Conservation (phyloP, 139 green algal genomes). For the Cymbomonas tetramitiformis region DNA sequence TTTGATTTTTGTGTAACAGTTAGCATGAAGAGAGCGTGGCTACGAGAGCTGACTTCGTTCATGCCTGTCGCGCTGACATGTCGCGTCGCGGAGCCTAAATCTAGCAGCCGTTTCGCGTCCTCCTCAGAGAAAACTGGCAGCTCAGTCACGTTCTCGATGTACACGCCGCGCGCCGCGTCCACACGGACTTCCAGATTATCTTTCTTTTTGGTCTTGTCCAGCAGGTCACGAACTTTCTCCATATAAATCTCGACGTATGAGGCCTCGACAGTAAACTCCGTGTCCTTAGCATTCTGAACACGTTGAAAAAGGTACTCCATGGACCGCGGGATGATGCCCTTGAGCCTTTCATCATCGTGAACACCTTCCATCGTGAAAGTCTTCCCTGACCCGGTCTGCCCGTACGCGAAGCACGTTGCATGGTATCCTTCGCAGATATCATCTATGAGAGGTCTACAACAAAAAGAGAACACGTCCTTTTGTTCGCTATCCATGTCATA, state of each 20-base stretch:
- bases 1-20: constrained; percentile 10
- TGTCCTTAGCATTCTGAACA: background rate
- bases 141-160: constrained; percentile 22
- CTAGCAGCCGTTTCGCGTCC: constrained; percentile 16
- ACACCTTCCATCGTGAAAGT: constrained; percentile 28
- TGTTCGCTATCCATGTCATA: constrained; percentile 10
- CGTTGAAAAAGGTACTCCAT: constrained; percentile 22
- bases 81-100: constrained; percentile 1
- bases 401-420: constrained; percentile 25
- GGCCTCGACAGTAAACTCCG: constrained; percentile 10
- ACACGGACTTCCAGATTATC: constrained; percentile 20
- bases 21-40: constrained; percentile 23
- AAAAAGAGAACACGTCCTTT: constrained; percentile 19
- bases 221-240: constrained; percentile 22
- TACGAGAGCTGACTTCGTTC: constrained; percentile 18
- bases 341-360: constrained; percentile 6
- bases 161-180: constrained; percentile 20
- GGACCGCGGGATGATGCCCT: constrained; percentile 21
- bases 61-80: constrained; percentile 12
- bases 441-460: constrained; percentile 15
- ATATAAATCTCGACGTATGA: constrained; percentile 25
- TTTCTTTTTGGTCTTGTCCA: constrained; percentile 18
- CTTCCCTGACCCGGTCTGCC: constrained; percentile 27
- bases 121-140: background rate
- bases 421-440: constrained; percentile 25